Conservation (phyloP, 306 rosid genomes). For the Pyrus betulifolia region DNA sequence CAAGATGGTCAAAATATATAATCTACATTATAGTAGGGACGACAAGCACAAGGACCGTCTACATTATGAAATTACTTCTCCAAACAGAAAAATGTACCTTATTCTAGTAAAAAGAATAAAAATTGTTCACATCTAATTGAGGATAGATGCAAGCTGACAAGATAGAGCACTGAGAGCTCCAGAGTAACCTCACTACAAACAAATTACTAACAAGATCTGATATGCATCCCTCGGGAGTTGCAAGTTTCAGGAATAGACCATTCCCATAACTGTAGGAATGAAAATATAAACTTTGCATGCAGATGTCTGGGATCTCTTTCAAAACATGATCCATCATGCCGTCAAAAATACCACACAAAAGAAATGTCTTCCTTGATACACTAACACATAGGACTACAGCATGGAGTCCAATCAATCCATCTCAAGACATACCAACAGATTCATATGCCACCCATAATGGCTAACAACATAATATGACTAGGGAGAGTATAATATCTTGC, state of each 20-base stretch:
- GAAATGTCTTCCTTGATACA: conserved; percentile 3
- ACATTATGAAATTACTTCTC: not conserved
- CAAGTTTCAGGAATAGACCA: not conserved
- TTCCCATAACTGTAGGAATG: not conserved
- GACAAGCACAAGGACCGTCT: not conserved
- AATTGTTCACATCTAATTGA: not conserved
- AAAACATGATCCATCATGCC: not conserved
- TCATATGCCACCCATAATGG: not conserved
- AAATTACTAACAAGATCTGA: not conserved
- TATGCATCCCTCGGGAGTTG: not conserved
- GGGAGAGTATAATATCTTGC: conserved; percentile 29
- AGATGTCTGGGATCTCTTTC: not conserved
- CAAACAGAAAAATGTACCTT: not conserved
- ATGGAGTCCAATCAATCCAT: not conserved
- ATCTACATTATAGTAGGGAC: not conserved
- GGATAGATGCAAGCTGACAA: not conserved
- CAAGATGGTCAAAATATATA: not conserved
- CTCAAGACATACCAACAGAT: not conserved
- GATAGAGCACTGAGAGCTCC: not conserved
- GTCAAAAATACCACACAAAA: not conserved
- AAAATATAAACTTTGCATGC: not conserved
- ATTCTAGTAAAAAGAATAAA: not conserved
- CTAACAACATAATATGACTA: not conserved
- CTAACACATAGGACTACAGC: not conserved
- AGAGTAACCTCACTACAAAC: not conserved